Conservation (phyloP, 2,329 filamentous ascomycete genomes). For the Furcasterigmium sp. region DNA sequence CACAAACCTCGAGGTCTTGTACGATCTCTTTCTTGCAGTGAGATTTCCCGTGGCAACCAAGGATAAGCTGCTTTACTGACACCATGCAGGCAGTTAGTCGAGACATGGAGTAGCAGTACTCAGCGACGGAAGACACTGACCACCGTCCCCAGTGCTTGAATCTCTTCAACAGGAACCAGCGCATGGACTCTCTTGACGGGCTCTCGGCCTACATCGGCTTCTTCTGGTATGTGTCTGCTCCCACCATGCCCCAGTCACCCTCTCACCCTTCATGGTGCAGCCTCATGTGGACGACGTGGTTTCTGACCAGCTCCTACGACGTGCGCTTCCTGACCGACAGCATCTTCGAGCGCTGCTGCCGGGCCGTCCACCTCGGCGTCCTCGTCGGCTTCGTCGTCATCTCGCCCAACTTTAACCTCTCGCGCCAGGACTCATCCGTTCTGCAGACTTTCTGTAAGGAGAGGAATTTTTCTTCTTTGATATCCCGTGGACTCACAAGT, state of each 20-base stretch:
- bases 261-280: constrained; percentile 15
- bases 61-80: background rate
- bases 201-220: constrained; percentile 25
- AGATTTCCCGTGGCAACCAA: background rate
- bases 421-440: constrained; percentile 25
- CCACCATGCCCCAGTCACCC: too few relatives aligned
- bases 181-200: background rate
- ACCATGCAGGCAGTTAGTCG: background rate
- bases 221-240: constrained; percentile 23
- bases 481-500: background rate
- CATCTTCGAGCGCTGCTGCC: constrained; percentile 53
- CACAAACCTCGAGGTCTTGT: constrained; percentile 28
- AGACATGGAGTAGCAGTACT: too few relatives aligned
- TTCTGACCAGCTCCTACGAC: constrained; percentile 58
- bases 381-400: constrained; percentile 63
- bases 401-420: constrained; percentile 37
- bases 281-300: constrained; percentile 65
- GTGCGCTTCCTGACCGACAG: constrained; percentile 61
- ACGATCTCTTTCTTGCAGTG: constrained; percentile 28
- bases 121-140: too few relatives aligned
- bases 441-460: constrained; percentile 34
- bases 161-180: background rate
- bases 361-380: constrained; percentile 55
- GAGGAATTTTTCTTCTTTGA: background rate
- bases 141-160: background rate